Evolutionary conservation across 768 basidiomycete species (phyloP).

Genomic region (Termitomyces sp.): DNA sequence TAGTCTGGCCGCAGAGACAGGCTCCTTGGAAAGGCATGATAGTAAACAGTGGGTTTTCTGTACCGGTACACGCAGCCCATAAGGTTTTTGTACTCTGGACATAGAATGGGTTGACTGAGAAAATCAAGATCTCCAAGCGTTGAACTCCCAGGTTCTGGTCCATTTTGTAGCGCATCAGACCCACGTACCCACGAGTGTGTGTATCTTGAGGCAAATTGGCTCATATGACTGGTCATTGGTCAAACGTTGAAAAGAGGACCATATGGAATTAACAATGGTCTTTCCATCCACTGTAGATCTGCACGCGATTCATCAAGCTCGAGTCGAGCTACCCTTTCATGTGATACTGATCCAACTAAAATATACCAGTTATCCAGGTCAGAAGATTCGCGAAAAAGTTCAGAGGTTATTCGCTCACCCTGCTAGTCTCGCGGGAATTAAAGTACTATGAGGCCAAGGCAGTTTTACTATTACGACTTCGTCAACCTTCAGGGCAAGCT

Average conservation of each 20-base stretch:
- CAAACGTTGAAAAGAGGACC: background rate
- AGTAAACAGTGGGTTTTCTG: background rate
- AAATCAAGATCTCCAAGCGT: background rate
- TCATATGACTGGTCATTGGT: background rate
- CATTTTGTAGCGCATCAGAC: background rate
- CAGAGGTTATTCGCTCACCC: background rate
- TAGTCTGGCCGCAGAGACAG: constrained; percentile 29
- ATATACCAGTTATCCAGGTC: too few species aligned
- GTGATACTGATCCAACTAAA: background rate
- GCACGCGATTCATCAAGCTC: background rate
- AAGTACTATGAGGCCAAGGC: background rate
- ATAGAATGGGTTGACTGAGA: background rate
- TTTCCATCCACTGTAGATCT: background rate
- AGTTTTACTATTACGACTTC: background rate
- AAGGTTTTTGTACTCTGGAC: background rate
- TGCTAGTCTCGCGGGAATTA: background rate
- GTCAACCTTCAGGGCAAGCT: background rate
- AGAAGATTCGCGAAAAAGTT: background rate
- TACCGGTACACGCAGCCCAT: background rate
- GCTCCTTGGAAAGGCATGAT: constrained; percentile 22
- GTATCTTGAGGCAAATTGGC: background rate
- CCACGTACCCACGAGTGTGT: background rate
- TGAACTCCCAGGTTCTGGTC: background rate
- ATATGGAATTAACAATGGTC: background rate
- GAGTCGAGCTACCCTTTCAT: background rate